Percentiles rank a stretch among this genome's conserved stretches.
Conservation (phyloP, 116 monocot genomes). For the Phalaenopsis hybrid region DNA sequence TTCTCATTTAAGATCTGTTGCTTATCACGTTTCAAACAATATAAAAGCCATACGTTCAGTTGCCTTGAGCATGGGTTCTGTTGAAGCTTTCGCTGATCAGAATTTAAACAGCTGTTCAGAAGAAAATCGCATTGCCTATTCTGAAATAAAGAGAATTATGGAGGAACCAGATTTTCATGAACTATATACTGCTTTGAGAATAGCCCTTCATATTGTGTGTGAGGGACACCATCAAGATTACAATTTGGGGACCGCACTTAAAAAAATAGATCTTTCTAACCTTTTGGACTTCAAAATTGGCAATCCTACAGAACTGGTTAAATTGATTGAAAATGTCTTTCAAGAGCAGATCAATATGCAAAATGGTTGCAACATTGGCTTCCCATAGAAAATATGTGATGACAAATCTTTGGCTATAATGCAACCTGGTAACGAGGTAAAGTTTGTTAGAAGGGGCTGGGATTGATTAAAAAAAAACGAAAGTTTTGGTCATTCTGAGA, state of each 20-base stretch:
- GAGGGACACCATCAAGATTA: background rate
- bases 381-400: background rate
- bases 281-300: slow-evolving; percentile 9
- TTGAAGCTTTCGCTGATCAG: slow-evolving; percentile 58
- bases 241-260: background rate
- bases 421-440: background rate
- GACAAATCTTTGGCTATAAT: background rate
- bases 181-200: slow-evolving; percentile 28
- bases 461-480: too few species aligned
- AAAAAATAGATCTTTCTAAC: background rate
- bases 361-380: background rate
- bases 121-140: slow-evolving; percentile 29
- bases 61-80: slow-evolving; percentile 53
- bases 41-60: slow-evolving; percentile 42
- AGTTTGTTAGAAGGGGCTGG: too few species aligned
- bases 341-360: background rate
- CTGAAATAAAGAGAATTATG: slow-evolving; percentile 29
- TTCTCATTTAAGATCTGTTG: slow-evolving; percentile 12
- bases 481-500: background rate
- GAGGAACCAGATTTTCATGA: slow-evolving; percentile 42
- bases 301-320: slow-evolving; percentile 33
- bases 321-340: slow-evolving; percentile 28
- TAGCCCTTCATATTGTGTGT: slow-evolving; percentile 23
- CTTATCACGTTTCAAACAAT: slow-evolving; percentile 35
- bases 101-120: slow-evolving; percentile 30